These are phyloP conservation scores for Tripidium arundinaceum DNA, from an alignment of 202 grass and related monocot species.

Conservation along the genomic window DNA sequence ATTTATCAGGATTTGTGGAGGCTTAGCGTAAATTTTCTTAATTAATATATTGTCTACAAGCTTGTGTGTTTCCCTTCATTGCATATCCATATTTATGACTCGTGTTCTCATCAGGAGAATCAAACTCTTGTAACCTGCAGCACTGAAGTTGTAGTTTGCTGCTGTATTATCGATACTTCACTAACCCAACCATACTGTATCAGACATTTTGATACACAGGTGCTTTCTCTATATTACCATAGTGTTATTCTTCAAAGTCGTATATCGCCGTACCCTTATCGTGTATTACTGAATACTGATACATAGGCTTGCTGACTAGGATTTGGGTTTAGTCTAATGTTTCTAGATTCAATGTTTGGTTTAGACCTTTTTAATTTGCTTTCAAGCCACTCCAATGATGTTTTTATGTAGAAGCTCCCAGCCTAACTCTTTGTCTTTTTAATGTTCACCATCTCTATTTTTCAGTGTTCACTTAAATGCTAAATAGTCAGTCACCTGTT, in stretches of 20 bases:
- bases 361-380: constrained; percentile 25
- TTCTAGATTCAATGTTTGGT: background rate
- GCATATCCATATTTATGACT: too few relatives aligned
- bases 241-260: too few relatives aligned
- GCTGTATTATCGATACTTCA: too few relatives aligned
- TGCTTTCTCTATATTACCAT: background rate
- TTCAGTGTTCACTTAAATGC: background rate
- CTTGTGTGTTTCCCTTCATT: too few relatives aligned
- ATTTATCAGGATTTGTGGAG: background rate
- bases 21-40: too few relatives aligned
- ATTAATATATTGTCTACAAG: too few relatives aligned
- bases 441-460: background rate
- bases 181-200: too few relatives aligned
- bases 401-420: constrained; percentile 16
- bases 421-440: background rate
- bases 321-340: constrained; percentile 4
- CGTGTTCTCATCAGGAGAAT: too few relatives aligned
- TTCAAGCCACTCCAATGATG: constrained; percentile 4
- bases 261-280: too few relatives aligned
- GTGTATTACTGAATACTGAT: background rate
- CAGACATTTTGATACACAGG: too few relatives aligned
- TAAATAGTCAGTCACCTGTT: background rate
- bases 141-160: too few relatives aligned
- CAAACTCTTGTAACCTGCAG: too few relatives aligned
- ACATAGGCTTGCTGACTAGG: background rate